Conservation (phyloP, 129 eudicot genomes). For the Artemisia argyi region DNA sequence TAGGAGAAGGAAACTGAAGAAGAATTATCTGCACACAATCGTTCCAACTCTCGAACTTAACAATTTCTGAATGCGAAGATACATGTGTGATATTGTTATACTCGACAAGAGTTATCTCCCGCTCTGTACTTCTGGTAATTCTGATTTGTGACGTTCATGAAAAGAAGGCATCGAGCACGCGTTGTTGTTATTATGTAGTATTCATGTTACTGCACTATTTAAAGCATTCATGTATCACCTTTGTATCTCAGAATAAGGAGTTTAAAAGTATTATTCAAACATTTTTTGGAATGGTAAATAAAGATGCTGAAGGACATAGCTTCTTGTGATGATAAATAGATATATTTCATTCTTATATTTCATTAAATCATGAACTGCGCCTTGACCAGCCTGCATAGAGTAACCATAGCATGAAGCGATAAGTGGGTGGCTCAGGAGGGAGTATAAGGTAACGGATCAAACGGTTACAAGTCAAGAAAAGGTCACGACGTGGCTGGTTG, state of each 20-base stretch:
- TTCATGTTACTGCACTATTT: not conserved
- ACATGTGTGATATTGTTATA: not conserved
- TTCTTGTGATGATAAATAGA: constrained; percentile 12
- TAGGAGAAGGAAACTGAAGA: constrained; percentile 78
- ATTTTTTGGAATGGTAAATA: constrained; percentile 6
- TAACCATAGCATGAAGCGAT: not conserved
- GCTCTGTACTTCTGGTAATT: not conserved
- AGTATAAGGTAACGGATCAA: too few relatives aligned
- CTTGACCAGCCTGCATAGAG: not conserved
- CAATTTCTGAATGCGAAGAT: constrained; percentile 23
- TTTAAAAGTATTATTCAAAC: constrained; percentile 14
- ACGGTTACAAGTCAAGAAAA: too few relatives aligned
- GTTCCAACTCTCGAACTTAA: constrained; percentile 29
- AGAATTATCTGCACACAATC: constrained; percentile 45
- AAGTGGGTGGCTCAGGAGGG: not conserved
- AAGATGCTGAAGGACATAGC: not conserved
- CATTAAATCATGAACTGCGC: not conserved
- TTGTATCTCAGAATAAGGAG: constrained; percentile 22
- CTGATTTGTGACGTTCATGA: constrained; percentile 16
- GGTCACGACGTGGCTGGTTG: too few relatives aligned
- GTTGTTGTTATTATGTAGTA: constrained; percentile 4
- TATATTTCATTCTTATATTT: not conserved
- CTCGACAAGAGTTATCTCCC: constrained; percentile 6
- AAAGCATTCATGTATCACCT: not conserved
- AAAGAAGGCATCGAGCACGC: constrained; percentile 15